phyloP scores from a whole-genome alignment of 129 eudicot genomes.

The Logfia minima region DNA sequence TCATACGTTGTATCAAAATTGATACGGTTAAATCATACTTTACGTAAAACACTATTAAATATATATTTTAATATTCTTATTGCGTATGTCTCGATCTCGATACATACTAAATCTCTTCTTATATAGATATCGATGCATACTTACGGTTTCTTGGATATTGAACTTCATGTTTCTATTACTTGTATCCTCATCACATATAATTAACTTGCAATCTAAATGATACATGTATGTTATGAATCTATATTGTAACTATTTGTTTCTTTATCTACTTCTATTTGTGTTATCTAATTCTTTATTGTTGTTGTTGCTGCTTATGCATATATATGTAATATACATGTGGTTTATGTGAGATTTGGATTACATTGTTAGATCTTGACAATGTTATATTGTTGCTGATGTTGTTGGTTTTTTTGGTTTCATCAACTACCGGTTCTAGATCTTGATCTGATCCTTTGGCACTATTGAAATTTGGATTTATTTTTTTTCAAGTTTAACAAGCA shows the following conservation, averaged over 20 bases:
- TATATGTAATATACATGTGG: background rate
- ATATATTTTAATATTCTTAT: too few species aligned
- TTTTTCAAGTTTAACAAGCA: constrained; percentile 14
- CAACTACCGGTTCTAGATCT: constrained; percentile 27
- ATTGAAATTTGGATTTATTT: background rate
- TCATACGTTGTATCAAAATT: too few species aligned
- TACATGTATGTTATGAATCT: too few species aligned
- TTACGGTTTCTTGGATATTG: too few species aligned
- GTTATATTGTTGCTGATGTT: background rate
- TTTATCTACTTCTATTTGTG: background rate
- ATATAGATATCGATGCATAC: too few species aligned
- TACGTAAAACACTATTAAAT: too few species aligned
- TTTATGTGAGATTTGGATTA: constrained; percentile 6
- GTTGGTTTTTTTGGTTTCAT: constrained; percentile 4
- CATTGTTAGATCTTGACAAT: constrained; percentile 29
- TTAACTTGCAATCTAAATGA: too few species aligned
- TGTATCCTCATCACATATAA: too few species aligned
- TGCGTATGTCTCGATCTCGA: too few species aligned
- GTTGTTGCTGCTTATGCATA: background rate
- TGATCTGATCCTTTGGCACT: constrained; percentile 22
- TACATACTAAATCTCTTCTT: too few species aligned
- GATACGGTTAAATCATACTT: too few species aligned
- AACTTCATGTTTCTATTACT: too few species aligned
- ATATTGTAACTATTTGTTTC: background rate
- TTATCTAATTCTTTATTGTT: background rate